phyloP scores from a whole-genome alignment of 2,329 filamentous ascomycete genomes.

The Trichoderma endophyticum region DNA sequence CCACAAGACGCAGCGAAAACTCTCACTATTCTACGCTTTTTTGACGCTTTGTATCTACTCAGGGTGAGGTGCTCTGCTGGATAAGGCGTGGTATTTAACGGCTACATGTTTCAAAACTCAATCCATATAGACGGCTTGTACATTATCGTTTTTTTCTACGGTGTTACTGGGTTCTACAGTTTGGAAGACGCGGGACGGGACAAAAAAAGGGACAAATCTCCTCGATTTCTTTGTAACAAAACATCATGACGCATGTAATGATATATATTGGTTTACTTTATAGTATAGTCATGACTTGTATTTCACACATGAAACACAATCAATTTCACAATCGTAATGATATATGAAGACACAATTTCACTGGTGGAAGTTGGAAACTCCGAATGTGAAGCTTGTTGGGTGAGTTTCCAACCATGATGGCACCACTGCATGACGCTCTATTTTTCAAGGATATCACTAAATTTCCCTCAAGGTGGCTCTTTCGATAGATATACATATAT shows the following conservation, averaged over 20 bases:
- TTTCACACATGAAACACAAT: background rate
- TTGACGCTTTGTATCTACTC: background rate
- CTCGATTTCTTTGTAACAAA: background rate
- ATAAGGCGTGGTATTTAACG: background rate
- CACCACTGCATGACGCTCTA: background rate
- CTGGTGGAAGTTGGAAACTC: background rate
- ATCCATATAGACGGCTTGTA: constrained; percentile 13
- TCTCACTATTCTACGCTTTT: constrained; percentile 1
- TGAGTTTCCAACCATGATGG: background rate
- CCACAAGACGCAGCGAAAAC: background rate
- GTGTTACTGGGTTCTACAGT: constrained; percentile 9
- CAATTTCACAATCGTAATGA: background rate
- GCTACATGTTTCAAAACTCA: constrained; percentile 3
- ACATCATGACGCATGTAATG: constrained; percentile 7
- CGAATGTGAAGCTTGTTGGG: background rate
- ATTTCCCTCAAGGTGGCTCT: background rate
- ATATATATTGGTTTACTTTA: constrained; percentile 3
- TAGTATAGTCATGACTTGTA: constrained; percentile 13
- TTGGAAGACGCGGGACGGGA: constrained; percentile 1
- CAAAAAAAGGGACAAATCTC: constrained; percentile 14
- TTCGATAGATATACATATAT: background rate
- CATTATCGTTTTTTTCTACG: constrained; percentile 4
- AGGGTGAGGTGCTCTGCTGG: background rate
- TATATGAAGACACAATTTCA: background rate
- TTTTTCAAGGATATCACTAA: background rate